Conservation (phyloP, 2,329 filamentous ascomycete species). For the Aureobasidium mangrovei region DNA sequence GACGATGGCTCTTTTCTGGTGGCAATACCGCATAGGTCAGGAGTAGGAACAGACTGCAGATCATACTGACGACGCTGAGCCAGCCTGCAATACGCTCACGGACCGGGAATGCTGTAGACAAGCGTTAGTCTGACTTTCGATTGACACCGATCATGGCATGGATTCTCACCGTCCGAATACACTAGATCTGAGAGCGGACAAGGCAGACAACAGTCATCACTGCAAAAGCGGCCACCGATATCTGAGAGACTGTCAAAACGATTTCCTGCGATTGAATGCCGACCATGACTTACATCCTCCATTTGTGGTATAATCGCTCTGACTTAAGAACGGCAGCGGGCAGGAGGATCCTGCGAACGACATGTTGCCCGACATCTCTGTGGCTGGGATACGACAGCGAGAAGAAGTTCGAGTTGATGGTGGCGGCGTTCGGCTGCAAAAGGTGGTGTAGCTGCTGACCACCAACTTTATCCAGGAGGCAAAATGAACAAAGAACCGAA, state of each 20-base stretch:
- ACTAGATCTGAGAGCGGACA: conserved; percentile 74
- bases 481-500: conserved; percentile 3
- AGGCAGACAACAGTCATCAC: conserved; percentile 65
- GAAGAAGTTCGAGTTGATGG: neutral
- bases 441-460: neutral
- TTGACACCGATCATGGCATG: neutral
- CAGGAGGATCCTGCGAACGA: conserved; percentile 9
- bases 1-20: conserved; percentile 72
- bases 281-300: conserved; percentile 1
- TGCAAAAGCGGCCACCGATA: conserved; percentile 45
- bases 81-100: conserved; percentile 61
- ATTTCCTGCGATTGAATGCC: neutral
- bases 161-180: conserved; percentile 41
- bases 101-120: conserved; percentile 13
- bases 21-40: conserved; percentile 71
- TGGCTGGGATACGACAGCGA: neutral
- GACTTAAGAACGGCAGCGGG: conserved; percentile 16
- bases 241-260: conserved; percentile 28
- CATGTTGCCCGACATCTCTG: conserved; percentile 1
- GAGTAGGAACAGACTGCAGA: conserved; percentile 64
- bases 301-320: conserved; percentile 13
- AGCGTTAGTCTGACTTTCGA: neutral
- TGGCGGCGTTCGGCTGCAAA: neutral
- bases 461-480: neutral
- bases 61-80: conserved; percentile 62